phyloP scores from a whole-genome alignment of 345 rosid genomes.

The Corchorus capsularis region DNA sequence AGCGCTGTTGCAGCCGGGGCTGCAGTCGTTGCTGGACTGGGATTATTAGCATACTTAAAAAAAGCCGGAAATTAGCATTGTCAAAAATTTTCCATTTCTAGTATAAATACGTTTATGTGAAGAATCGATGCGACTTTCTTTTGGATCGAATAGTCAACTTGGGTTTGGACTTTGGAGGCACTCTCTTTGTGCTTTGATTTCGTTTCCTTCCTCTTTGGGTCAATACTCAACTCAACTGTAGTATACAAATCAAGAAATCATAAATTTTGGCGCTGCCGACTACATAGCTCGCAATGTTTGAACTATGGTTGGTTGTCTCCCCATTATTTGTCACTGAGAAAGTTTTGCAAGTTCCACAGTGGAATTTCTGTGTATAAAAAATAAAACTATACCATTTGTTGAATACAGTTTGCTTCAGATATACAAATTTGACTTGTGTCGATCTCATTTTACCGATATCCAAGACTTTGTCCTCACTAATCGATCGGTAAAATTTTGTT shows the following conservation, averaged over 20 bases:
- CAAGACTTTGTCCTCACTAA: no score
- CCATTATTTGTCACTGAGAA: constrained; percentile 12
- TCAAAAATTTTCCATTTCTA: not conserved
- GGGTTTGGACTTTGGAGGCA: constrained; percentile 8
- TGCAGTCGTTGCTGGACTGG: constrained; percentile 82
- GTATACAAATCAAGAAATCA: constrained; percentile 14
- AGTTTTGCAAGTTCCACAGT: not conserved
- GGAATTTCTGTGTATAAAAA: not conserved
- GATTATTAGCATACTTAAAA: constrained; percentile 79
- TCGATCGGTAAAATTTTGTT: no score
- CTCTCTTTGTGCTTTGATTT: constrained; percentile 5
- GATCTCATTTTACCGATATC: no score
- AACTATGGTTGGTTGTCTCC: not conserved
- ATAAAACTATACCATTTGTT: constrained; percentile 5
- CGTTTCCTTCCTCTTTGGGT: not conserved
- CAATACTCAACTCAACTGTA: constrained; percentile 8
- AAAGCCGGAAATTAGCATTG: constrained; percentile 49
- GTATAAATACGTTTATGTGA: not conserved
- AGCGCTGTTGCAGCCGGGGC: constrained; percentile 95
- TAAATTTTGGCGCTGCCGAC: not conserved
- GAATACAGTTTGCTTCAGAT: constrained; percentile 3
- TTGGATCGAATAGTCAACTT: constrained; percentile 13
- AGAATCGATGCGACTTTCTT: not conserved
- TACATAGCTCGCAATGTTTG: not conserved
- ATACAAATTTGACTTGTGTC: not conserved